Percentiles rank a stretch among this genome's conserved stretches.
Evolutionary conservation across 345 rosid genomes (phyloP).

Genomic region (Excoecaria cochinchinensis): DNA sequence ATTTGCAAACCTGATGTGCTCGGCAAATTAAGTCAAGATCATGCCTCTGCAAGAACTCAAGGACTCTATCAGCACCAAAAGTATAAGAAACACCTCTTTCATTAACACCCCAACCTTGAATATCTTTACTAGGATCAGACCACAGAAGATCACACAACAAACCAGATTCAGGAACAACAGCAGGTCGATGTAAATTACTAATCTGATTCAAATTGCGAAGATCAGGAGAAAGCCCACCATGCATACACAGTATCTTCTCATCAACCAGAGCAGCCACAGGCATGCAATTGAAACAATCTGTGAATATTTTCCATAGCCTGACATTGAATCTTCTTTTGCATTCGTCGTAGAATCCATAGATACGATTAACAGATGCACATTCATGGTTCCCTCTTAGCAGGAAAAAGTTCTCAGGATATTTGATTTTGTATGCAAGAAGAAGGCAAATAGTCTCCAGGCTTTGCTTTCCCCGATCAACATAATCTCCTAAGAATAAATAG

Average conservation of each 20-base stretch:
- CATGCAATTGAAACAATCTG: conserved; percentile 35
- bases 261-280: conserved; percentile 32
- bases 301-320: conserved; percentile 30
- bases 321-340: conserved; percentile 34
- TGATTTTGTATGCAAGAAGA: conserved; percentile 31
- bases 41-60: conserved; percentile 27
- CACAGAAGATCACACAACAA: conserved; percentile 35
- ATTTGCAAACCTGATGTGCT: conserved; percentile 27
- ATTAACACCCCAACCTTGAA: conserved; percentile 28
- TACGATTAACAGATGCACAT: conserved; percentile 32
- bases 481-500: conserved; percentile 33
- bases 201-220: conserved; percentile 28
- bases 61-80: conserved; percentile 31
- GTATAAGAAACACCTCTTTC: conserved; percentile 29
- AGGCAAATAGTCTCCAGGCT: conserved; percentile 35
- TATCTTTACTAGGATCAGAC: conserved; percentile 33
- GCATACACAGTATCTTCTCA: conserved; percentile 34
- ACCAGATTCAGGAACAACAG: conserved; percentile 21
- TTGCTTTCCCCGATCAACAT: conserved; percentile 36
- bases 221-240: conserved; percentile 36
- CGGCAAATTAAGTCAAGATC: conserved; percentile 33
- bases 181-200: conserved; percentile 19
- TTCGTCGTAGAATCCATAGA: conserved; percentile 35
- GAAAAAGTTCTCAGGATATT: conserved; percentile 28
- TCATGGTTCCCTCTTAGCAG: conserved; percentile 34